Base-by-base conservation (phyloP, 2,329 filamentous ascomycete genomes). In the Orbilia ellipsospora region DNA sequence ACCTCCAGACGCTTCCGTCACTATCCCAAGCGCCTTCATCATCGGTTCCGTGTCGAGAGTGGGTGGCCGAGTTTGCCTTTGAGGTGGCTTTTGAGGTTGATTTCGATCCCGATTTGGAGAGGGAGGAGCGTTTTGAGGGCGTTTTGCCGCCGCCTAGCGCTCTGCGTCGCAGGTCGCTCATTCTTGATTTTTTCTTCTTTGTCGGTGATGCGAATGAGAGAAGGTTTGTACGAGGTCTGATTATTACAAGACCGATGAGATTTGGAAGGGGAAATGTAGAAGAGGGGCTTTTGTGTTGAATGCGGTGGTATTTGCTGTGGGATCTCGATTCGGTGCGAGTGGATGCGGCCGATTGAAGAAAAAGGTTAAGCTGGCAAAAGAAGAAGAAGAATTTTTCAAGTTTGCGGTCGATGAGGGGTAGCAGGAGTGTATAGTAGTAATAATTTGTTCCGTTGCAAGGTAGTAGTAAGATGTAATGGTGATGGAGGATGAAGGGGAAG, bases 61-160 rank as follows among this genome's bases (percentile, higher is more conserved):
- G 85, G 42, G 85, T 85, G 57, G 87, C 84, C 7, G 90, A 92
- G 68, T 84, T 86, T 10, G 84, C 84, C 16, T 88, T 87, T 52
- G 88, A 90, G 69, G 85, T 85, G 48, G 84, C 81, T 4, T 87
- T 84, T 4, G 89, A 91, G 77, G 83, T 85, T 28, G 84, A 84
- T 51, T 88, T 88, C 20, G 87, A 86, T 75, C 85, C 86, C 20
- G 89, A 89, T 82, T 92, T 92, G 12, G 72, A 74, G 12, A 62
- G 40, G n/a, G 70, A 36, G 31, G 31, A 67, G 15, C 57, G 56
- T 79, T 86, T 87, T 55, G 90, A 92, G 40, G 88, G 83, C 15
- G 90, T 93, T 84, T 93, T 93, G 81, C 88, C 87, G 83, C 88
- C 89, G 83, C 90, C 89, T 72, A 92, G 87, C 60, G 88, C 90